Evolutionary conservation across 306 rosid species (phyloP).

Genomic region (Quercus mongolica): DNA sequence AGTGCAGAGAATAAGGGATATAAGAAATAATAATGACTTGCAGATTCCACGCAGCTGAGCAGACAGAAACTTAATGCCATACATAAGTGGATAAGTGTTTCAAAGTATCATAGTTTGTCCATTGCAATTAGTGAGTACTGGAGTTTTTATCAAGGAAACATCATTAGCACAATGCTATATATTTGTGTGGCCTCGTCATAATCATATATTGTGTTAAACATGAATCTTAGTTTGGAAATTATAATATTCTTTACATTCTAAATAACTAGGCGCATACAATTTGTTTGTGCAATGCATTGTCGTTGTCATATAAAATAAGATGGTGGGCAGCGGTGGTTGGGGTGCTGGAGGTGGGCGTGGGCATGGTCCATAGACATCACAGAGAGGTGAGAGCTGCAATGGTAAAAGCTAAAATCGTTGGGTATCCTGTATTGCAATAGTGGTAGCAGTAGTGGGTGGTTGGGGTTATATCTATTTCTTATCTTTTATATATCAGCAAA

Average conservation of each 20-base stretch:
- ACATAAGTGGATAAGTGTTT: neutral
- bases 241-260: neutral
- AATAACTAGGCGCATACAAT: neutral
- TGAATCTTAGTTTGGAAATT: neutral
- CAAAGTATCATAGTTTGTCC: neutral
- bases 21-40: neutral
- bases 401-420: neutral
- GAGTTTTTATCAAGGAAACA: neutral
- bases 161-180: neutral
- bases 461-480: neutral
- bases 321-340: neutral
- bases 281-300: neutral
- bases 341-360: neutral
- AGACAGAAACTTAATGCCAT: neutral
- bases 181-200: too few relatives aligned
- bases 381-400: neutral
- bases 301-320: neutral
- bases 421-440: neutral
- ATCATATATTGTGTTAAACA: too few relatives aligned
- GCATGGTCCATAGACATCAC: neutral
- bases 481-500: neutral
- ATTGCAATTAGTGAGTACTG: neutral
- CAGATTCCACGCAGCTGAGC: slow-evolving; percentile 1
- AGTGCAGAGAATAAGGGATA: neutral
- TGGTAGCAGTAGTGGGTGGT: neutral